Evolutionary conservation across 257 asterid species (phyloP), one percentile per base, ranked within the genome.

Genomic region (Capsicum chinense): DNA sequence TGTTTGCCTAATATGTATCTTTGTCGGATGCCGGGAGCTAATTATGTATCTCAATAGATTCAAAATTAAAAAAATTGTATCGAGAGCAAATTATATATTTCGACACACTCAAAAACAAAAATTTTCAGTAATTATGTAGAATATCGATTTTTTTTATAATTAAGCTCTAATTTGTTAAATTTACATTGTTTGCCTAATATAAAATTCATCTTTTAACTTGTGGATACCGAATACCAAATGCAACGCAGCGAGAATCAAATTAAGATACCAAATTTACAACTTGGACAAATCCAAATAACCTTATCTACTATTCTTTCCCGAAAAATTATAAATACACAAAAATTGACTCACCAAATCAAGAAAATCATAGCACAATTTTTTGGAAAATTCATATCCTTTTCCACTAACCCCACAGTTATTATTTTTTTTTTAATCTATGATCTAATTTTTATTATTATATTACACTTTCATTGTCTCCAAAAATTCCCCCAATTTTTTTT

Each of bases 311-410:
- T 67, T 67, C 74, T 35, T 66, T 67, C n/a, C 71, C 48, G 33
- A 66, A 2, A 42, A 3, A 3, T 5, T 42, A 63, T 50, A 52
- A 19, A 63, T 10, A 63, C 8, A 63, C 42, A 66, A 33, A 33
- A 56, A 56, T 33, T 66, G 9, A 26, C n/a, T 1, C 73, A 50
- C 69, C 69, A 63, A 63, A 63, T 8, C 6, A 21, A 63, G 68
- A 62, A 44, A 44, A 44, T 6, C 48, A 44, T 59, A 50, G 60
- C 19, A 19, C 60, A 74, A 59, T 74, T 74, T 50, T 33, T 66
- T 2, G 21, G 44, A 74, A 52, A 78, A 78, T 14, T 78, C 81
- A 78, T 67, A 67, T 67, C 74, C 79, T 42, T 74, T 73, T 74
- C 50, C 50, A 35, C 39, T 74, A 71, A 9, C 56, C 79, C 79